Base-by-base conservation (phyloP, 2,329 filamentous ascomycete genomes). In the Nemania sp. region DNA sequence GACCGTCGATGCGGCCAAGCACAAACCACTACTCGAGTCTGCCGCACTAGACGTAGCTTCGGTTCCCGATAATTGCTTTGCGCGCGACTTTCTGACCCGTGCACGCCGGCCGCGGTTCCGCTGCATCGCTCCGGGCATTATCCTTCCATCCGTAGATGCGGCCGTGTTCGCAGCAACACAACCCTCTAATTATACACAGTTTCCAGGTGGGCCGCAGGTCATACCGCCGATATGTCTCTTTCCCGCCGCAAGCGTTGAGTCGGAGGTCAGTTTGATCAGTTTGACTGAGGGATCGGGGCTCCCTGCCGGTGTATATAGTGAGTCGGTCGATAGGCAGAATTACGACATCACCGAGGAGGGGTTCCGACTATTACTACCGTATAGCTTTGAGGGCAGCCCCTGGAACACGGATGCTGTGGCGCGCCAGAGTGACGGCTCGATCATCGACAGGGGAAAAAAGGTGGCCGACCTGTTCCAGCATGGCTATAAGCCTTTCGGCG, bases 401-500 rank as follows among this genome's bases (percentile, higher is more conserved):
- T 31, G 22, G 19, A 50, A 49, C 22, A 20, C n/a, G 17, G 23
- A 24, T 23, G 14, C 6, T 1, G 58, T 56, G 23, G 59, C 65
- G 56, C 49, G 61, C 54, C 64, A 57, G 55, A 71, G 67, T 50
- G 63, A 68, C 59, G 63, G 64, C 51, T 49, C 41, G 9, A 44
- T 62, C 49, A 36, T 67, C 36, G 45, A 42, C 15, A 37, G n/a
- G 22, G 57, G 48, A 1, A 49, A 23, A 1, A 49, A 23, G 2
- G 60, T 61, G 36, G 50, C 61, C 24, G 64, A 65, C 6, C 60
- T 71, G 36, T 72, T 70, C 45, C 64, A 71, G 45, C 67, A 72
- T 63, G 67, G 67, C 42, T 67, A 54, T 36, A 69, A 70, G 54
- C 64, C 65, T 36, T 70, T 70, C 34, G 67, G 68, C 7, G 66